These are phyloP conservation scores for Colletotrichum brevisporum DNA, from an alignment of 2,329 filamentous ascomycete genomes.

Conservation along the genomic window DNA sequence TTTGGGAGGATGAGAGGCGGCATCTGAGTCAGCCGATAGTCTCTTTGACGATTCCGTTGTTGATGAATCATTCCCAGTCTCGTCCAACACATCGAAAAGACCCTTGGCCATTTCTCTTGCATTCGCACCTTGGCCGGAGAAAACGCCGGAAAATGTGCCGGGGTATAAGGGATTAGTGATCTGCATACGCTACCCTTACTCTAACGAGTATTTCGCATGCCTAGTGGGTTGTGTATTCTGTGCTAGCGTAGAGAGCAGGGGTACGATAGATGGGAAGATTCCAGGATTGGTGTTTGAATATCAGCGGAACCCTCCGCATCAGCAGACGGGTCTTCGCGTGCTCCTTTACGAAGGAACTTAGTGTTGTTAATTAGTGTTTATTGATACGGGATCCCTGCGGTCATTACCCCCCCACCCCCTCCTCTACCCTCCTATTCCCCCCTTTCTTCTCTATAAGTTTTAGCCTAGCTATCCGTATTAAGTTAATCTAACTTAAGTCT, in stretches of 20 bases:
- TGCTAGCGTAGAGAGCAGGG: constrained; percentile 5
- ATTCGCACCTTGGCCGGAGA: no score
- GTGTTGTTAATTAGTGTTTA: no score
- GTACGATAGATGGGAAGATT: neutral
- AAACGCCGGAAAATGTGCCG: neutral
- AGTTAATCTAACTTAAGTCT: no score
- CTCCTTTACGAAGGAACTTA: no score
- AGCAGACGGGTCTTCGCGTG: neutral
- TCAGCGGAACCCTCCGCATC: constrained; percentile 15
- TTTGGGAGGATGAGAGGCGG: neutral
- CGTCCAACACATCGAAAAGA: neutral
- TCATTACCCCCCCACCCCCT: no score
- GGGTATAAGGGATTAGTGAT: constrained; percentile 13
- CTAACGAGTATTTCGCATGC: no score
- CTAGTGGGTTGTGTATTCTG: no score
- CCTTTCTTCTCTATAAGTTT: no score
- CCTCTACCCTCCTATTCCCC: no score
- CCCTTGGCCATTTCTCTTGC: neutral
- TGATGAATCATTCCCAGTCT: neutral
- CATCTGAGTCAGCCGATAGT: constrained; percentile 17
- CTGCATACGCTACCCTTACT: neutral
- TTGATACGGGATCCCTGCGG: no score
- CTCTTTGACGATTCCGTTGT: neutral
- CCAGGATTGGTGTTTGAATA: neutral
- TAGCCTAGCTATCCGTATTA: no score